These are phyloP conservation scores for Botrytis elliptica DNA, from an alignment of 2,329 filamentous ascomycete species.

Conservation along the genomic window DNA sequence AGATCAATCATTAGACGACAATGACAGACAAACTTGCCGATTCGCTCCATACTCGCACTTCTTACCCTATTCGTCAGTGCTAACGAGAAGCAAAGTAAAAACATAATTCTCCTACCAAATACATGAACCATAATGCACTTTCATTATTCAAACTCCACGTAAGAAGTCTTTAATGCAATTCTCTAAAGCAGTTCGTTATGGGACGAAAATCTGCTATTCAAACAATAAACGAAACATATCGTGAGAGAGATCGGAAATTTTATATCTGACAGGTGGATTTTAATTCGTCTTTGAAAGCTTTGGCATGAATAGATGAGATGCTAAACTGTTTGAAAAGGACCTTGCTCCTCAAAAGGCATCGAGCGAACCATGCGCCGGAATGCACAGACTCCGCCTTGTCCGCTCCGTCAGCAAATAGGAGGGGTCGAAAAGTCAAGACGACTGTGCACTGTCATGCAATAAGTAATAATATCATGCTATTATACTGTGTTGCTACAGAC, in stretches of 20 bases:
- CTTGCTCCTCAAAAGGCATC: constrained; percentile 6
- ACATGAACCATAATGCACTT: background rate
- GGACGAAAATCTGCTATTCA: constrained; percentile 2
- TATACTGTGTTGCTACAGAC: background rate
- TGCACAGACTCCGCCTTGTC: constrained; percentile 2
- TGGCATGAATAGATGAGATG: background rate
- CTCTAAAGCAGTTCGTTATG: background rate
- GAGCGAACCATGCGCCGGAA: background rate
- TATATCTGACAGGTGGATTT: background rate
- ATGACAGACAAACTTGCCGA: background rate
- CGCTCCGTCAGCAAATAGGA: background rate
- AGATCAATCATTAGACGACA: background rate
- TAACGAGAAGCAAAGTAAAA: background rate
- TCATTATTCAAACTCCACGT: background rate
- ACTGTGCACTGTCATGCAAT: constrained; percentile 17
- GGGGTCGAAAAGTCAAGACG: background rate
- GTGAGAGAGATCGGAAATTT: background rate
- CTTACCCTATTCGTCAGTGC: background rate
- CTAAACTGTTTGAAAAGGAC: constrained; percentile 15
- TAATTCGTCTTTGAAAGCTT: background rate
- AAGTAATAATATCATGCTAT: constrained; percentile 15
- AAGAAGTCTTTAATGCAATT: background rate
- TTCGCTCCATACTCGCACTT: background rate
- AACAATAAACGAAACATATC: constrained; percentile 3
- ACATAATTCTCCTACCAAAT: background rate